Conservation (phyloP, 2,329 filamentous ascomycete species). For the Fusarium scirpi region DNA sequence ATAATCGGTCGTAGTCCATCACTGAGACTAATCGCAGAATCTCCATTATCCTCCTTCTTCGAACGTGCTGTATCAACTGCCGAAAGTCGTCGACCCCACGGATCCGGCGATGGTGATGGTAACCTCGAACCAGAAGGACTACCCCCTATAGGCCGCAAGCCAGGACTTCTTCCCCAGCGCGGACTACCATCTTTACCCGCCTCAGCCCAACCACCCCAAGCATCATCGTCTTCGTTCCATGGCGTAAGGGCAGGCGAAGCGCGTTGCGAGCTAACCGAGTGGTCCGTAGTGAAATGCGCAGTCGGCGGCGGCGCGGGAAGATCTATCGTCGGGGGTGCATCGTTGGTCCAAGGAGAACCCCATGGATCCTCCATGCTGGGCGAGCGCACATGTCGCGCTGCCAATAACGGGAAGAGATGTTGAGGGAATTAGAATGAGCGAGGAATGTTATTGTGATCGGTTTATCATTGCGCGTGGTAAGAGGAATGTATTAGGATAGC, state of each 20-base stretch:
- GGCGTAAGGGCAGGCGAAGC: conserved; percentile 44
- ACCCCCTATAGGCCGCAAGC: conserved; percentile 47
- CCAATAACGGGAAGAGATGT: conserved; percentile 17
- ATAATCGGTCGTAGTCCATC: conserved; percentile 36
- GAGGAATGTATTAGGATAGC: conserved; percentile 16
- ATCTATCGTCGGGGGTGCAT: conserved; percentile 53
- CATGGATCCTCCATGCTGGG: conserved; percentile 71
- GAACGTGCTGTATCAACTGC: conserved; percentile 30
- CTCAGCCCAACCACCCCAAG: conserved; percentile 55
- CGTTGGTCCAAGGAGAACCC: conserved; percentile 69
- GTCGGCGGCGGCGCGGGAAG: conserved; percentile 50
- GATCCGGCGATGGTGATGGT: conserved; percentile 46
- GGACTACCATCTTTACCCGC: conserved; percentile 44
- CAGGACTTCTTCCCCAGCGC: conserved; percentile 51
- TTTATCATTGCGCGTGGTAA: conserved; percentile 40
- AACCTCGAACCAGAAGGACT: conserved; percentile 45
- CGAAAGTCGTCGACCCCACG: conserved; percentile 44
- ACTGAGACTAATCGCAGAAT: conserved; percentile 49
- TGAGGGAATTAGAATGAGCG: neutral
- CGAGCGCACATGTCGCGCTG: conserved; percentile 51
- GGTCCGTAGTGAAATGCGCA: conserved; percentile 49
- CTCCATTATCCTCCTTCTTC: conserved; percentile 40
- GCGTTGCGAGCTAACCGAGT: conserved; percentile 40
- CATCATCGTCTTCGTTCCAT: conserved; percentile 52
- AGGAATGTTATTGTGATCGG: conserved; percentile 26